Base-by-base conservation (phyloP, 208 protist genomes). In the Trypanosoma avium region DNA sequence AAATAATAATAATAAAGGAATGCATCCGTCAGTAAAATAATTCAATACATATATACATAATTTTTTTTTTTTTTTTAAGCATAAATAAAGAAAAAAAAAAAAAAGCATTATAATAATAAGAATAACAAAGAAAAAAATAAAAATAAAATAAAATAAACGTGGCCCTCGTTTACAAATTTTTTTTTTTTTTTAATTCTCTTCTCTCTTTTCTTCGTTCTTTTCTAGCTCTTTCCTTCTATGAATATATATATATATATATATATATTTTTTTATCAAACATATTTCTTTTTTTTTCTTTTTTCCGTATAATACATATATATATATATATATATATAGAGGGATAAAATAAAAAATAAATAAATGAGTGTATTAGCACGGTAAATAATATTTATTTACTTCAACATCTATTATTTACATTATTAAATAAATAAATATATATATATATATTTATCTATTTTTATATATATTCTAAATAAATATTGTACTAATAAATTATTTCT, bases 371-470 rank as follows among this genome's bases (percentile, higher is more conserved):
- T n/a, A n/a, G n/a, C n/a, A n/a, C n/a, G n/a, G n/a, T n/a, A n/a
- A n/a, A n/a, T n/a, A n/a, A n/a, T n/a, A n/a, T n/a, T n/a, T n/a
- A n/a, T n/a, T n/a, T n/a, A n/a, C n/a, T n/a, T n/a, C n/a, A n/a
- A 62, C 43, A 62, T 62, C n/a, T 52, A 27, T 10, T 61, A 61
- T 61, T 36, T 61, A 61, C 55, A 61, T n/a, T n/a, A n/a, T n/a
- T n/a, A n/a, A n/a, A n/a, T n/a, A n/a, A n/a, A n/a, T n/a, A n/a
- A n/a, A n/a, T n/a, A n/a, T n/a, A n/a, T n/a, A n/a, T n/a, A n/a
- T n/a, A n/a, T n/a, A n/a, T n/a, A n/a, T n/a, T n/a, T n/a, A n/a
- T n/a, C n/a, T n/a, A n/a, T n/a, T n/a, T n/a, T n/a, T n/a, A n/a
- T n/a, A n/a, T n/a, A n/a, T n/a, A n/a, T n/a, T n/a, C n/a, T n/a